Conservation (phyloP, 805 yeast genomes). For the Lachancea nothofagi region DNA sequence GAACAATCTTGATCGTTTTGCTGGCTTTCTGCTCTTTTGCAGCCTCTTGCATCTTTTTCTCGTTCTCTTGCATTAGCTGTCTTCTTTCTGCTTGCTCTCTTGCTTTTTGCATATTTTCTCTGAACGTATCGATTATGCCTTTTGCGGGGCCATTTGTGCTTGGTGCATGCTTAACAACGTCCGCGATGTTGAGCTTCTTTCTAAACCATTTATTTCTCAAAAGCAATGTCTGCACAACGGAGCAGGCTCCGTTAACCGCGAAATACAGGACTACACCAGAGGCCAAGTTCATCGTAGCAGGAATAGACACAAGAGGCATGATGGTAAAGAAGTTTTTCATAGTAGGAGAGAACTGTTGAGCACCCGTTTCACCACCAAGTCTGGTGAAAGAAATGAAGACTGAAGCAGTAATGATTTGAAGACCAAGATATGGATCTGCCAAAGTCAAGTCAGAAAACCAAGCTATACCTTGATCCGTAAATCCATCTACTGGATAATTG, state of each 20-base stretch:
- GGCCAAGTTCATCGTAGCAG: conserved; percentile 83
- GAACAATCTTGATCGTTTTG: conserved; percentile 28
- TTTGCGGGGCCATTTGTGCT: conserved; percentile 31
- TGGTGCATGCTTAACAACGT: conserved; percentile 49
- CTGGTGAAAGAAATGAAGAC: conserved; percentile 69
- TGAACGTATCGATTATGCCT: conserved; percentile 36
- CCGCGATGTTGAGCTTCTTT: conserved; percentile 50
- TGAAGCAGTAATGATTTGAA: conserved; percentile 77
- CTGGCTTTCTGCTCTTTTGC: conserved; percentile 31
- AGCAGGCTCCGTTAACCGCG: conserved; percentile 70
- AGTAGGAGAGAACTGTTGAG: conserved; percentile 55
- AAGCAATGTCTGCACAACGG: conserved; percentile 64
- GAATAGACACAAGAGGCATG: conserved; percentile 75
- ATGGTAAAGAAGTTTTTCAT: conserved; percentile 64
- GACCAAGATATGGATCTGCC: conserved; percentile 87
- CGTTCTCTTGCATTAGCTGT: conserved; percentile 33
- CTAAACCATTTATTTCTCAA: conserved; percentile 60
- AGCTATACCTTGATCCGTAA: conserved; percentile 62
- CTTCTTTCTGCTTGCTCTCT: conserved; percentile 37
- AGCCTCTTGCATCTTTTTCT: conserved; percentile 29
- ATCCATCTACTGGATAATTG: conserved; percentile 76
- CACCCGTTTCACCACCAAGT: conserved; percentile 90
- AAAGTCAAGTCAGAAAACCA: conserved; percentile 83
- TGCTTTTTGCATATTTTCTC: conserved; percentile 37
- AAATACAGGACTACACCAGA: conserved; percentile 83